Conservation (phyloP, 129 eudicot genomes). For the Flaveria robusta region DNA sequence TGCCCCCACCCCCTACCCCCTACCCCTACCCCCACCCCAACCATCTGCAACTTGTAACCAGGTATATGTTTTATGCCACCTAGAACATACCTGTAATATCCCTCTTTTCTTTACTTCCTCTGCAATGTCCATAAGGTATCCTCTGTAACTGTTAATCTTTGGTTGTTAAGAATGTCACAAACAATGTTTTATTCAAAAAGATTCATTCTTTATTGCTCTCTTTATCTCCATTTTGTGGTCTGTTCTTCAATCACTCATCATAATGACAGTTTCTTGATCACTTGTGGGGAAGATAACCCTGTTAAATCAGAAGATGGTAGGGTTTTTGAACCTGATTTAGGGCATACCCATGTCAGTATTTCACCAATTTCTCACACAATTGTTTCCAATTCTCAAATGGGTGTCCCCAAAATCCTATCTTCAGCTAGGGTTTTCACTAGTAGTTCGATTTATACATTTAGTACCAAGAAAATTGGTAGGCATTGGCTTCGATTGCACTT, state of each 20-base stretch:
- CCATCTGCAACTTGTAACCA: conserved; percentile 34
- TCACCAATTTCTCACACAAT: conserved; percentile 38
- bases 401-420: conserved; percentile 35
- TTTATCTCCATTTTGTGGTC: conserved; percentile 29
- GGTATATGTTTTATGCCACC: conserved; percentile 31
- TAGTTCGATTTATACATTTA: conserved; percentile 39
- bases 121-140: conserved; percentile 30
- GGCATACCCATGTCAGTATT: conserved; percentile 30
- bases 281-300: conserved; percentile 43
- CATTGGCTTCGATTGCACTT: conserved; percentile 55
- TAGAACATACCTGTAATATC: conserved; percentile 24
- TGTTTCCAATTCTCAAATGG: conserved; percentile 33
- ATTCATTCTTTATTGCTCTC: conserved; percentile 22
- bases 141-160: conserved; percentile 8
- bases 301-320: conserved; percentile 49
- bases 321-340: conserved; percentile 47
- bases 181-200: conserved; percentile 35
- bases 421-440: conserved; percentile 54
- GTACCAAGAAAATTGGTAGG: conserved; percentile 43
- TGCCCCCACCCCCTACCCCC: not conserved
- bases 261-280: conserved; percentile 40
- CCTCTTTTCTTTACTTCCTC: conserved; percentile 24
- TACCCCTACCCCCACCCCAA: conserved; percentile 6
- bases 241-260: conserved; percentile 35
- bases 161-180: not conserved